Conservation (phyloP, 345 rosid species). For the Eutrema japonicum region DNA sequence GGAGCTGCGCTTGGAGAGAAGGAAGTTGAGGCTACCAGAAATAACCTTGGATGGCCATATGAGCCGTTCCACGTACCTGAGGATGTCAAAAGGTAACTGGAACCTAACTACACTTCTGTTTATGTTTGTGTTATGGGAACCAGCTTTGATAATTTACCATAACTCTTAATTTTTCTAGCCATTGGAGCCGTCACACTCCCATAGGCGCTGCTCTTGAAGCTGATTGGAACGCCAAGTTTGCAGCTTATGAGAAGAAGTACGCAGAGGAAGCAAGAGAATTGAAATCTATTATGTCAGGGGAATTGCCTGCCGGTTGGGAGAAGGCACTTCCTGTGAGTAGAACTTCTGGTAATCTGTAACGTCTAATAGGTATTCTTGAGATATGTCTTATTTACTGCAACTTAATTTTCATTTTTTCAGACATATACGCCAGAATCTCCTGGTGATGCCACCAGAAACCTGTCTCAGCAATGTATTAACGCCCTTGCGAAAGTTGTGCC, state of each 20-base stretch:
- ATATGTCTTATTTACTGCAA: conserved; percentile 3
- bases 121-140: conserved; percentile 5
- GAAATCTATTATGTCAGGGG: conserved; percentile 72
- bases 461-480: conserved; percentile 86
- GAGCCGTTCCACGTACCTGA: conserved; percentile 97
- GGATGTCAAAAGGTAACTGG: conserved; percentile 74
- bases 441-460: conserved; percentile 92
- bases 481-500: conserved; percentile 80
- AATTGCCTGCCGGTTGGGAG: conserved; percentile 89
- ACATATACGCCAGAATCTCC: conserved; percentile 84
- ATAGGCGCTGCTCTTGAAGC: conserved; percentile 77
- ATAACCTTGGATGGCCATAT: conserved; percentile 90
- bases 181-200: conserved; percentile 88
- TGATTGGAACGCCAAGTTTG: conserved; percentile 88
- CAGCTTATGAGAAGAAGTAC: conserved; percentile 88
- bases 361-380: background rate
- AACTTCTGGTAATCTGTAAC: background rate
- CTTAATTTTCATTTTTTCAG: conserved; percentile 47
- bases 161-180: conserved; percentile 51
- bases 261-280: conserved; percentile 86
- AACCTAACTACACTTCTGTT: conserved; percentile 20
- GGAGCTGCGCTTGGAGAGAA: conserved; percentile 96
- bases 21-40: conserved; percentile 99
- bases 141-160: conserved; percentile 1
- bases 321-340: conserved; percentile 84